Evolutionary conservation across 345 rosid species (phyloP), one percentile per base, ranked within the genome.

Genomic region (Litchi chinensis): DNA sequence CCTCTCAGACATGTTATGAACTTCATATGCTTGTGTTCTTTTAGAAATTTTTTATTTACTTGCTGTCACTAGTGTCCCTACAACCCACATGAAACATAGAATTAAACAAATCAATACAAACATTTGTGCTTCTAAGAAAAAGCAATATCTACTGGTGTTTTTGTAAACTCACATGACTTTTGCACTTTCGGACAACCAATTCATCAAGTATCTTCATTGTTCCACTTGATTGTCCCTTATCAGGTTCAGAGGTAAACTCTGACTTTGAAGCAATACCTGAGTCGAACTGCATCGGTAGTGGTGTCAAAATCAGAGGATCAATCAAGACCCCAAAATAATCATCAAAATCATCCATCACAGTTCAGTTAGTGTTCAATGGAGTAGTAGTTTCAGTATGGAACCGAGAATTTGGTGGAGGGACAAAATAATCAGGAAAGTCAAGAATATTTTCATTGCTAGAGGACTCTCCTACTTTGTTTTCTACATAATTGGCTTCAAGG

Each of bases 1-100:
- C 84, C 75, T 83, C 71, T 75, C 84, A 50, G 81, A 77, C 54
- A 62, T 69, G 65, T 83, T 77, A 56, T 80, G 86, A 41, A 59
- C 8, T 41, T 79, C 81, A 77, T 79, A 76, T 11, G 82, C 77
- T 26, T 79, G 80, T 0, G 76, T 68, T 65, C 86, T 68, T 63
- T 32, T 32, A 32, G 37, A 32, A 32, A 32, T 73, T 83, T 77
- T 56, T 48, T 18, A 16, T 43, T 76, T 21, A 24, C 52, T 28
- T 52, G 28, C 13, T 41, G 11, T 21, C 22, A 18, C 71, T 3
- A 65, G 3, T 15, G 44, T 46, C 19, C 18, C 78, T 64, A 28
- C 11, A 75, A 48, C 39, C 56, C 43, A n/a, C 52, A 48, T 48
- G 52, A 48, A 48, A 48, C 52, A 48, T 48, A 48, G 13, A 48